A percentile compares a stretch with the other conserved stretches of the same genome.
phyloP scores from a whole-genome alignment of 176 grass and related monocot genomes.

The Oryza meridionalis region DNA sequence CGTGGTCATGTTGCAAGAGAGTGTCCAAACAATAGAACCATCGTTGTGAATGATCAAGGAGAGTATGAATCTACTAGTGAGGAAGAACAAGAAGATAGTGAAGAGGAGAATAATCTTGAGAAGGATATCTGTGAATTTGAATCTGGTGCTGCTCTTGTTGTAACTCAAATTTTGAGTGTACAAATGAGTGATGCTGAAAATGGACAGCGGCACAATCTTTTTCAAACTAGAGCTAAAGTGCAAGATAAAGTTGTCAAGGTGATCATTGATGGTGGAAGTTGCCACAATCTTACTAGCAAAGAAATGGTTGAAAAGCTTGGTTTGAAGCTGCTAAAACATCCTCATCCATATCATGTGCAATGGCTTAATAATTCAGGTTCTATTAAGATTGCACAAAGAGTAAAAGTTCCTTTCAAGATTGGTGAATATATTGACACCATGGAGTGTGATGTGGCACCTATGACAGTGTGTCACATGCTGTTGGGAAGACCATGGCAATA shows the following conservation, averaged over 20 bases:
- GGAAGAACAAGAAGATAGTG: no score
- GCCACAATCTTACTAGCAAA: no score
- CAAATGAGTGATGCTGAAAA: neutral
- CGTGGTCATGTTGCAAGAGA: no score
- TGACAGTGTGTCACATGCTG: neutral
- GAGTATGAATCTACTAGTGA: no score
- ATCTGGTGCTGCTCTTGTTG: neutral
- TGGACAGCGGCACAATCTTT: neutral
- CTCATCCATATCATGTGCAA: neutral
- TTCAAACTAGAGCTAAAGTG: no score
- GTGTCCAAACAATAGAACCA: no score
- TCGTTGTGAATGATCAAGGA: no score
- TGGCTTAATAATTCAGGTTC: neutral
- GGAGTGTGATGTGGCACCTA: slow-evolving; percentile 9
- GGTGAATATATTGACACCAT: neutral
- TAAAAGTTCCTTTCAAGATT: neutral
- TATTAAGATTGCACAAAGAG: neutral
- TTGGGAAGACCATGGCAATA: neutral
- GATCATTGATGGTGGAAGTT: no score
- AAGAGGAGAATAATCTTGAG: neutral
- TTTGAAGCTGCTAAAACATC: neutral
- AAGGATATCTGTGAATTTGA: neutral
- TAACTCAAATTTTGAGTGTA: neutral
- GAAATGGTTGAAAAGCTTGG: slow-evolving; percentile 11
- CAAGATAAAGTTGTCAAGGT: no score